Evolutionary conservation across 306 rosid genomes (phyloP), one percentile per base, ranked within the genome.

Genomic region (Dalbergia cultrata): DNA sequence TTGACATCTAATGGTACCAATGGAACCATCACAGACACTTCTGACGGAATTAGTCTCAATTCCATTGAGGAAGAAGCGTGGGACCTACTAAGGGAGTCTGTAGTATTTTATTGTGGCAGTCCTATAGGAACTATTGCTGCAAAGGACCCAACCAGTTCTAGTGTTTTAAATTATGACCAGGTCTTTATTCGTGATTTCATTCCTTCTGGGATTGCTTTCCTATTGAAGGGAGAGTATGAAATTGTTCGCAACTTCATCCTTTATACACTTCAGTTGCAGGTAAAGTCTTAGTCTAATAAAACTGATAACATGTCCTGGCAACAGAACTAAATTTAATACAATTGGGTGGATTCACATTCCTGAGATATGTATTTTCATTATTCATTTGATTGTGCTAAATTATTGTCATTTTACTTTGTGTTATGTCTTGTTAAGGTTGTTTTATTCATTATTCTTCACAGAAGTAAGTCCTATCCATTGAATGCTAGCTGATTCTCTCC

Each of bases 71-170:
- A 91, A 70, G 97, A 93, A 84, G 97, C 97, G 0, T 93, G 97
- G 97, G 92, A 90, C 69, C 76, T 91, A 65, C 89, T 93, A 47
- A 84, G 93, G 61, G 94, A 88, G 66, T 93, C 97, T 53, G 70
- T 91, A 34, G 97, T 90, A 74, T 64, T 82, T 86, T 93, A 93
- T 72, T 93, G 97, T 72, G 84, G 92, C 64, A 91, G 86, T 87
- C 97, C 97, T 33, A 76, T 93, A 69, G 97, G 97, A 83, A 93
- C 97, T 19, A 91, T 93, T 80, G 97, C 97, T 21, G 97, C 97
- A 47, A 87, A 78, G 65, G 97, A 93, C 81, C 92, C 94, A 44
- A 91, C 89, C 14, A 89, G 75, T 77, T 81, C 97, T 76, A 90
- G 70, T 83, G 83, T 76, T 63, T 88, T 91, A 85, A 93, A 93